A percentile compares a stretch with the other conserved stretches of the same genome.
Evolutionary conservation across 306 rosid species (phyloP).

Genomic region (Oemleria cerasiformis): DNA sequence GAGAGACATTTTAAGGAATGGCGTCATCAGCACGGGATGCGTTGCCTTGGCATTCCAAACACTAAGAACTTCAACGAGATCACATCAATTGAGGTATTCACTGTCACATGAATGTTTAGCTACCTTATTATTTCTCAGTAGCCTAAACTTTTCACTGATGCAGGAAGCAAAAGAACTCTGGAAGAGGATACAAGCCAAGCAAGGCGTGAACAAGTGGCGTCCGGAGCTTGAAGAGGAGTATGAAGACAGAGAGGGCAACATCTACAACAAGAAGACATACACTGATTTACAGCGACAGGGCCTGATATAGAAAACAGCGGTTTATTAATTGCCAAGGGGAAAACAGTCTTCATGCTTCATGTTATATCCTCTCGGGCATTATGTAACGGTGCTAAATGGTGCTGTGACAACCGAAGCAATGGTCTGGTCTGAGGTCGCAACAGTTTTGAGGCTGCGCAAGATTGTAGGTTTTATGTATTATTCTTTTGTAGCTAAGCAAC

Average conservation of each 20-base stretch:
- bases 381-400: background rate
- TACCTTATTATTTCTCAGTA: background rate
- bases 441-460: background rate
- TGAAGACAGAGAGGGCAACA: conserved; percentile 98
- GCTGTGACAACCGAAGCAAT: background rate
- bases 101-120: background rate
- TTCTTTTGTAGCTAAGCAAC: background rate
- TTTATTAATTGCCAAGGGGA: background rate
- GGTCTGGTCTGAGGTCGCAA: background rate
- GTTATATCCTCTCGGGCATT: background rate
- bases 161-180: conserved; percentile 97
- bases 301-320: conserved; percentile 43
- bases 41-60: conserved; percentile 98
- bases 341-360: background rate
- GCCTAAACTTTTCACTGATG: conserved; percentile 18
- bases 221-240: conserved; percentile 98
- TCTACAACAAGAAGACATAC: conserved; percentile 92
- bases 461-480: conserved; percentile 6
- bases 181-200: conserved; percentile 88
- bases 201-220: conserved; percentile 95
- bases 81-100: conserved; percentile 86
- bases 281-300: conserved; percentile 99
- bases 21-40: conserved; percentile 99
- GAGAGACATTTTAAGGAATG: conserved; percentile 98
- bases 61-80: conserved; percentile 96